Conservation (phyloP, 129 eudicot species). For the Escallonia herrerae region DNA sequence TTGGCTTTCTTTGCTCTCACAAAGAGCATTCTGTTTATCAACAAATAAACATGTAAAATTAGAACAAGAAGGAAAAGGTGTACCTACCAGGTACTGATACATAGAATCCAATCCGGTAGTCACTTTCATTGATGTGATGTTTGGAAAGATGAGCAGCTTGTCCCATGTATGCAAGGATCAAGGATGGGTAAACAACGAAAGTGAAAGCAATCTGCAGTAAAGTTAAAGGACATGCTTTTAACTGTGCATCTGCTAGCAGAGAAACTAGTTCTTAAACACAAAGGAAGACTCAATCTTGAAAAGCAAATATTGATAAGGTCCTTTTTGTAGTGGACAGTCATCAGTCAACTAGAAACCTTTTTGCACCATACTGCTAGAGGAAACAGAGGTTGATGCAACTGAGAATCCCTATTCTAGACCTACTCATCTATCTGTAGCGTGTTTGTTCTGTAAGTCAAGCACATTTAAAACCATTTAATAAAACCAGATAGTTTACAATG, state of each 20-base stretch:
- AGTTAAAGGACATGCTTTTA: not conserved
- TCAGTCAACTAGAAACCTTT: not conserved
- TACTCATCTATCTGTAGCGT: not conserved
- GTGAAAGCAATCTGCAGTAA: conserved; percentile 71
- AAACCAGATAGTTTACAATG: too few relatives aligned
- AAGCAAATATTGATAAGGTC: too few relatives aligned
- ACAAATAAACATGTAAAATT: too few relatives aligned
- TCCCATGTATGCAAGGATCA: conserved; percentile 89
- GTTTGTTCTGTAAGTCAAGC: too few relatives aligned
- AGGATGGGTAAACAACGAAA: conserved; percentile 74
- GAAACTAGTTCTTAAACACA: not conserved
- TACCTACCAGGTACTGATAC: conserved; percentile 81
- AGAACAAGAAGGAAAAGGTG: not conserved
- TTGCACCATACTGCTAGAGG: not conserved
- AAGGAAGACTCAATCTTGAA: too few relatives aligned
- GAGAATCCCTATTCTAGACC: not conserved
- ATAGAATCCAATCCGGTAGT: conserved; percentile 73
- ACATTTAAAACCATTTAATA: too few relatives aligned
- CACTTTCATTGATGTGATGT: conserved; percentile 59
- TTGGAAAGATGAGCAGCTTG: conserved; percentile 91
- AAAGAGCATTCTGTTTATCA: too few relatives aligned
- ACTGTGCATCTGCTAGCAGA: not conserved
- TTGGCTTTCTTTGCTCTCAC: too few relatives aligned
- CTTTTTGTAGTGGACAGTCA: too few relatives aligned
- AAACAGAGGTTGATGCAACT: not conserved